phyloP scores from a whole-genome alignment of 129 eudicot species.

The Flaveria linearis region DNA sequence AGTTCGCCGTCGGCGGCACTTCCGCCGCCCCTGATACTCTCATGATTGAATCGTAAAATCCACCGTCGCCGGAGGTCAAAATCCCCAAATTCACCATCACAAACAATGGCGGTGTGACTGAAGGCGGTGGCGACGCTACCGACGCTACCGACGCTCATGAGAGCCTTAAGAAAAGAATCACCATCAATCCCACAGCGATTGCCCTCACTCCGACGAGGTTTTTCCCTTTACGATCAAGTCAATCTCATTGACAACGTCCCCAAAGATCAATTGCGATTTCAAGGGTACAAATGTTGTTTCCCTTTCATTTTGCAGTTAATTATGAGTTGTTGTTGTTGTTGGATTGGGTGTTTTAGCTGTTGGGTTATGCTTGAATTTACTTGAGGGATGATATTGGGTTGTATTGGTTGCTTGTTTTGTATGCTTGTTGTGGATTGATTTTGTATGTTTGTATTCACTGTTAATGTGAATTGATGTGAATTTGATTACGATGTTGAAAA shows the following conservation, averaged over 20 bases:
- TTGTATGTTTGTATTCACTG: slow-evolving; percentile 51
- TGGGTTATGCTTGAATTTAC: slow-evolving; percentile 11
- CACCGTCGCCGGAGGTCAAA: slow-evolving; percentile 28
- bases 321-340: slow-evolving; percentile 9
- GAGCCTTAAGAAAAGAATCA: slow-evolving; percentile 49
- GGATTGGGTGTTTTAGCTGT: slow-evolving; percentile 8
- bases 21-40: no score
- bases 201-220: slow-evolving; percentile 79
- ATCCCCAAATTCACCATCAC: slow-evolving; percentile 29
- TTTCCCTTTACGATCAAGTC: slow-evolving; percentile 93
- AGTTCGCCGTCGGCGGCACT: no score
- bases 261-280: slow-evolving; percentile 94
- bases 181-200: slow-evolving; percentile 36
- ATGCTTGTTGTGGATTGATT: not conserved
- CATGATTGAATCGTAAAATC: not conserved
- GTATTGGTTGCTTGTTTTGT: not conserved
- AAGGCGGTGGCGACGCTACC: slow-evolving; percentile 70
- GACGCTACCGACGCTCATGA: slow-evolving; percentile 73
- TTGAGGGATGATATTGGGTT: not conserved
- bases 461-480: no score
- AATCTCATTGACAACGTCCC: slow-evolving; percentile 91
- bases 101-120: slow-evolving; percentile 71
- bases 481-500: no score
- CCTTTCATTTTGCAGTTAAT: not conserved
- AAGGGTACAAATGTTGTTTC: not conserved